Evolutionary conservation across 352 stramenopile genomes (phyloP).

Genomic region (Globisporangium camurandrum): DNA sequence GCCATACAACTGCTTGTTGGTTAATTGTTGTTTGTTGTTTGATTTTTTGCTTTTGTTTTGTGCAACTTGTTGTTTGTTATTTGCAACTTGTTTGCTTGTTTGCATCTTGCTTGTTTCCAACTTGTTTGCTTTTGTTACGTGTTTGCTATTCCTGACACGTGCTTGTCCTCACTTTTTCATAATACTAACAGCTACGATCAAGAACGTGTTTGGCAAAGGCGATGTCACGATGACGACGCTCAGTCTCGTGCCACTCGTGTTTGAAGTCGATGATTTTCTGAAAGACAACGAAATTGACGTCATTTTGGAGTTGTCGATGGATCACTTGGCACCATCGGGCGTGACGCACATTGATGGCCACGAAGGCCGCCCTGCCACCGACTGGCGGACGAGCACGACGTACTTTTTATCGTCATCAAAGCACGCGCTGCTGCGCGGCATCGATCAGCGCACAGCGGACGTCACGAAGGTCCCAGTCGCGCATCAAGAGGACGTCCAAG

Average conservation of each 20-base stretch:
- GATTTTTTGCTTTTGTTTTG: too few relatives aligned
- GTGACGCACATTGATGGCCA: conserved; percentile 59
- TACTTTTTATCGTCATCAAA: conserved; percentile 55
- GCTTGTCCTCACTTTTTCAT: too few relatives aligned
- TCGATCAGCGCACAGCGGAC: conserved; percentile 58
- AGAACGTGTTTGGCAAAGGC: conserved; percentile 31
- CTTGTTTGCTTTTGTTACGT: too few relatives aligned
- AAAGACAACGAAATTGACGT: conserved; percentile 71
- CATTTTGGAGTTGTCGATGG: conserved; percentile 58
- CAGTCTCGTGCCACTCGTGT: conserved; percentile 61
- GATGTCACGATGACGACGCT: conserved; percentile 51
- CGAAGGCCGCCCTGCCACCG: conserved; percentile 47
- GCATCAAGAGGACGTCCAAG: conserved; percentile 65
- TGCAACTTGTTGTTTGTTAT: too few relatives aligned
- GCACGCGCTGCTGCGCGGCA: conserved; percentile 33
- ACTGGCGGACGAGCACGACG: conserved; percentile 74
- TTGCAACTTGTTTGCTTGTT: too few relatives aligned
- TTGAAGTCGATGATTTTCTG: conserved; percentile 66
- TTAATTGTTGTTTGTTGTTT: too few relatives aligned
- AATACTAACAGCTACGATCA: conserved; percentile 20
- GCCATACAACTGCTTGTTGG: too few relatives aligned
- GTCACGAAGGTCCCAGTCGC: conserved; percentile 45
- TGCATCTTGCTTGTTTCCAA: too few relatives aligned
- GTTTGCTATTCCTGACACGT: too few relatives aligned
- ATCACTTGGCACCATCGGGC: conserved; percentile 48